These are phyloP conservation scores for Plasmopara halstedii DNA, from an alignment of 352 stramenopile genomes.

Conservation along the genomic window DNA sequence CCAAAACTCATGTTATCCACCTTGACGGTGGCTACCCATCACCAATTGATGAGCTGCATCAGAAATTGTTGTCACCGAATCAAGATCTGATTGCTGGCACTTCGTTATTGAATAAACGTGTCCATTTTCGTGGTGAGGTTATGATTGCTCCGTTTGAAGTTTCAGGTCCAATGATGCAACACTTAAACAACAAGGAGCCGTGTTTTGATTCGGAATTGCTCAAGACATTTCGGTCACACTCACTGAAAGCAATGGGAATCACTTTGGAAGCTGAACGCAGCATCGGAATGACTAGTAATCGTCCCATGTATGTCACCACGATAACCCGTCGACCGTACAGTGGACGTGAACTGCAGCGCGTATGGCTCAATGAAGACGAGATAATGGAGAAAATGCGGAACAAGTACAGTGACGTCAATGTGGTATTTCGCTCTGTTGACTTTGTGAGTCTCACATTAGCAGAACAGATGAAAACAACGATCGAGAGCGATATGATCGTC, in stretches of 20 bases:
- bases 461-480: slow-evolving; percentile 57
- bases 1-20: slow-evolving; percentile 31
- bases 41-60: slow-evolving; percentile 35
- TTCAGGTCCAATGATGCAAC: slow-evolving; percentile 56
- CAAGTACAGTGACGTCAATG: slow-evolving; percentile 28
- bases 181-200: slow-evolving; percentile 54
- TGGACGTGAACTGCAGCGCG: slow-evolving; percentile 42
- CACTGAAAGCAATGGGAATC: slow-evolving; percentile 19
- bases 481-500: slow-evolving; percentile 70
- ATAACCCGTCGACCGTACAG: slow-evolving; percentile 46
- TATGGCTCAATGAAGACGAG: slow-evolving; percentile 63
- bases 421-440: slow-evolving; percentile 49
- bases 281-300: slow-evolving; percentile 5
- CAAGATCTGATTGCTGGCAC: slow-evolving; percentile 21
- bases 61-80: slow-evolving; percentile 26
- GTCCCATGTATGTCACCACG: slow-evolving; percentile 39
- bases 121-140: slow-evolving; percentile 40
- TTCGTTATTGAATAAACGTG: slow-evolving; percentile 20
- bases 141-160: slow-evolving; percentile 45
- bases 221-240: slow-evolving; percentile 34
- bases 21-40: slow-evolving; percentile 38
- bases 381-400: slow-evolving; percentile 35
- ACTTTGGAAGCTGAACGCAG: slow-evolving; percentile 22
- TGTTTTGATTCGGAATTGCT: slow-evolving; percentile 50
- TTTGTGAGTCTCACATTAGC: slow-evolving; percentile 46